phyloP scores from a whole-genome alignment of 768 basidiomycete species.

The Pluteus cervinus region DNA sequence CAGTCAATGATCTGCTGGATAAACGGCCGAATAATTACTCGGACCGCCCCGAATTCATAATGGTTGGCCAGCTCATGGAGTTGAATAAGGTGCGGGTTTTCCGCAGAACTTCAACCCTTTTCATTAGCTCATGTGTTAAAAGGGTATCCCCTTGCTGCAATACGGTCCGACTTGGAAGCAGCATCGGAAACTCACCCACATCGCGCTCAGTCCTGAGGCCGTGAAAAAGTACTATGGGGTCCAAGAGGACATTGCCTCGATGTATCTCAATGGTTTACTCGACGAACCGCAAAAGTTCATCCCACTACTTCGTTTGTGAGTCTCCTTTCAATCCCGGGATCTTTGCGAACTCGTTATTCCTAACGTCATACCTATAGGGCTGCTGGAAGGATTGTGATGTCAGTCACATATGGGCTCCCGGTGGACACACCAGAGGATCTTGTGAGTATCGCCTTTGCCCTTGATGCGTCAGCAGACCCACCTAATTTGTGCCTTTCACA shows the following conservation, averaged over 20 bases:
- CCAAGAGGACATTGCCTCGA: no score
- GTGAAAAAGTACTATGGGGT: slow-evolving; percentile 24
- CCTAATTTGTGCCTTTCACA: slow-evolving; percentile 9
- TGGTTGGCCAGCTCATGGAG: slow-evolving; percentile 8
- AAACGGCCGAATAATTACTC: slow-evolving; percentile 21
- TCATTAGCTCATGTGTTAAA: no score
- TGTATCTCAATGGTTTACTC: no score
- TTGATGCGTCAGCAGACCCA: no score
- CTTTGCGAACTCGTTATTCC: no score
- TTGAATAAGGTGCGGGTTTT: no score
- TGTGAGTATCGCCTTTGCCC: slow-evolving; percentile 7
- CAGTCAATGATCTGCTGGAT: slow-evolving; percentile 18
- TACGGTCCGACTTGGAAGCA: no score
- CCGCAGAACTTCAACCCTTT: no score
- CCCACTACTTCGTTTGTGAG: no score
- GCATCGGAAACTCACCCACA: slow-evolving; percentile 22
- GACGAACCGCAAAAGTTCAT: no score
- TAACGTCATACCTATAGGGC: no score
- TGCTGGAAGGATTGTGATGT: slow-evolving; percentile 14
- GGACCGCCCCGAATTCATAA: slow-evolving; percentile 21
- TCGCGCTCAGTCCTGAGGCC: slow-evolving; percentile 20
- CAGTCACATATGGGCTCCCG: slow-evolving; percentile 19
- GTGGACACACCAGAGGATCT: slow-evolving; percentile 13
- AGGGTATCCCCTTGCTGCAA: slow-evolving; percentile 15
- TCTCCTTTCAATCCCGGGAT: no score